Evolutionary conservation across 176 grass and related monocot genomes (phyloP).

Genomic region (Elymus sibiricus): DNA sequence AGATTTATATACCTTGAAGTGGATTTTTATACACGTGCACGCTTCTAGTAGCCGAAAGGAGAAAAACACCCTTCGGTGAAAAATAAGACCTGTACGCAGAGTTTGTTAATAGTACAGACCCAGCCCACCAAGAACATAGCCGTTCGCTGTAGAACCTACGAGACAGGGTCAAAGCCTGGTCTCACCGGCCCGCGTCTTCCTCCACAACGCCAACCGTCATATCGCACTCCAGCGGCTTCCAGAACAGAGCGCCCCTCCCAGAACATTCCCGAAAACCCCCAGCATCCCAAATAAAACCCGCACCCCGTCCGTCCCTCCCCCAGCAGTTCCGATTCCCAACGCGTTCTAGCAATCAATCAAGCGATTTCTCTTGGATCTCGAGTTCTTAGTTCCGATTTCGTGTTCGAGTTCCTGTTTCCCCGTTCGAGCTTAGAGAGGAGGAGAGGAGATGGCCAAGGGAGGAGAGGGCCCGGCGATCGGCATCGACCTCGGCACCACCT

Average conservation of each 20-base stretch:
- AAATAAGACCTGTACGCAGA: too few species aligned
- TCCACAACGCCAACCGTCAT: background rate
- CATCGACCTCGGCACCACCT: constrained; percentile 93
- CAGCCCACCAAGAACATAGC: background rate
- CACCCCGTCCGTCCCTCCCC: background rate
- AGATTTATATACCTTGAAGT: too few species aligned
- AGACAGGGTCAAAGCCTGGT: too few species aligned
- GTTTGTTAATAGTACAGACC: too few species aligned
- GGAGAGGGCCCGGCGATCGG: constrained; percentile 61
- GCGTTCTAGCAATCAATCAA: background rate
- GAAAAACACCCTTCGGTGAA: too few species aligned
- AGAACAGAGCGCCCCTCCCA: constrained; percentile 21
- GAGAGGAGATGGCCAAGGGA: too few species aligned
- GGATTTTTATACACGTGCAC: too few species aligned
- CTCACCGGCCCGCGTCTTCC: background rate
- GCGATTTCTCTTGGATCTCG: background rate
- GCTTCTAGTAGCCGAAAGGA: too few species aligned
- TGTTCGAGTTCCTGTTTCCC: background rate
- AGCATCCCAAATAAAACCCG: constrained; percentile 20
- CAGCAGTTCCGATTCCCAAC: background rate
- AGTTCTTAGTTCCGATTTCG: background rate
- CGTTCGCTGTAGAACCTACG: too few species aligned
- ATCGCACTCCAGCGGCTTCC: constrained; percentile 28
- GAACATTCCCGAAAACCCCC: constrained; percentile 57
- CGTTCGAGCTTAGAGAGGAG: constrained; percentile 10